Evolutionary conservation across 129 eudicot species (phyloP), one percentile per base, ranked within the genome.

Genomic region (Helianthus tuberosus): DNA sequence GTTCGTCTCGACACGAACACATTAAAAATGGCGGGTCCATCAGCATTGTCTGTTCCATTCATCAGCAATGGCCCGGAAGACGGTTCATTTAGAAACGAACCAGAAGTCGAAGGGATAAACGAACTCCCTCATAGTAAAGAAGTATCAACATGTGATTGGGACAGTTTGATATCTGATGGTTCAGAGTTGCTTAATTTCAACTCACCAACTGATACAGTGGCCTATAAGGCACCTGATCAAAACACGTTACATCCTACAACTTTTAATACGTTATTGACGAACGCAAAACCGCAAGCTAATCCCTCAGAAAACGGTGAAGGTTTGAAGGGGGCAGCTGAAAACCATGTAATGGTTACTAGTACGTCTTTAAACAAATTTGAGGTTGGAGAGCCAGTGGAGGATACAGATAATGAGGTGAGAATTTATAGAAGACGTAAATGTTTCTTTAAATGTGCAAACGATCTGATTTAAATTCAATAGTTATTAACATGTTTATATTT

Each of bases 141-240:
- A 77, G 89, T 25, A 32, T 10, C 91, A 17, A 70, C 72, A 60
- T 86, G 91, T 76, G 95, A 86, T 60, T 90, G 92, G 96, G 85
- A 85, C 70, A 81, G 73, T 78, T 54, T 93, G 81, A 77, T 93
- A 74, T 68, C 83, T 17, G 89, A 84, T 80, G 81, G 83, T 68
- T 55, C 89, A 2, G 93, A 90, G 67, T 63, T 84, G 73, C 83
- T 85, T 59, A 74, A 73, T 41, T 93, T 86, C 55, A 86, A 86
- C 55, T 93, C 96, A 44, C 97, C 93, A 16, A 66, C 70, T 76
- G 90, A 61, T 46, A 27, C 73, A 38, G 78, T 75, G 32, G 27
- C 92, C 57, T 73, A 48, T 57, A 80, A 73, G 38, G 81, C 59
- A 10, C 50, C 75, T 14, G 66, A 29, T 75, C 79, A 77, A 36